Base-by-base conservation (phyloP, 805 yeast species). In the Zygosaccharomyces siamensis region DNA sequence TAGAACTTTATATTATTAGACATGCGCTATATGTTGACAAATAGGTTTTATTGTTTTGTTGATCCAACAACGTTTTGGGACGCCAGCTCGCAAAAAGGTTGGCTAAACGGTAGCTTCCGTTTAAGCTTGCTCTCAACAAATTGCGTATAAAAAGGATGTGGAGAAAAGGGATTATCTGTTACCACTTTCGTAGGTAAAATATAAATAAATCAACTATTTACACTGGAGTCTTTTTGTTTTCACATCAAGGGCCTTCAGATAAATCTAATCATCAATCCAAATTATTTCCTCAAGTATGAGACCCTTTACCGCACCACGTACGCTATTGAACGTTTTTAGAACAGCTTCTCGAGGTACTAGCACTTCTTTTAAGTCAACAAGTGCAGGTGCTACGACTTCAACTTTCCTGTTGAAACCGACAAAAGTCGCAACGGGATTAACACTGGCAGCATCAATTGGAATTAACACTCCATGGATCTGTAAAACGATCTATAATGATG, bases 401-500 rank as follows among this genome's bases (percentile, higher is more conserved):
- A 36, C 36, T 18, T 23, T 33, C 18, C 20, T 20, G 10, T 28
- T 30, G 7, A 10, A 18, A n/a, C 24, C 39, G 11, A 48, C 54
- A 8, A 47, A 24, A 18, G 40, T 48, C 5, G 42, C 50, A 20
- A 40, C 44, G 4, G 55, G 53, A 21, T 42, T 52, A 21, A 44
- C 49, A 7, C 30, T 52, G 46, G 53, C 49, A 23, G 44, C 53
- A 7, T 52, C 53, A 10, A n/a, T 49, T 11, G 53, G 51, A 6
- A 42, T 49, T 37, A 47, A 45, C 10, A 50, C 51, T 10, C 55
- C 53, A 21, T 52, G 55, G 55, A 10, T 52, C 6, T 49, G 36
- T 40, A 49, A 31, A 12, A 44, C 50, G 18, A 52, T 56, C 35
- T 47, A 45, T 30, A 57, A 53, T 24, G 60, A 57, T 46, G 53